Evolutionary conservation across 139 green algal species (phyloP), one percentile per base, ranked within the genome.

Genomic region (Pycnococcus provasolii): DNA sequence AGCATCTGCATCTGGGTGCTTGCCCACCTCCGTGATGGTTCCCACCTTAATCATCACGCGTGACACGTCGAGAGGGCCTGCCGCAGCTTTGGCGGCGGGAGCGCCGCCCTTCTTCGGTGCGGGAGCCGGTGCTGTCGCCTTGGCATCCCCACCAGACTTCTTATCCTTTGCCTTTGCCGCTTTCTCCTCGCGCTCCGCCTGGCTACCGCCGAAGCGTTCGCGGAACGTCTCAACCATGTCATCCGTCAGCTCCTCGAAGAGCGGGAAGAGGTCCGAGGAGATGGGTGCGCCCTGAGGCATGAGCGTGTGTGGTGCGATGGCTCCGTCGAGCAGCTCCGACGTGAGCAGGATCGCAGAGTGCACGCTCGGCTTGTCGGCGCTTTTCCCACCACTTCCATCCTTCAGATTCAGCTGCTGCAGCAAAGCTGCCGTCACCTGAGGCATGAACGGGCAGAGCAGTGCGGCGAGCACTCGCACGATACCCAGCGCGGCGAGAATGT

Each of bases 361-460:
- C 11, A 13, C 13, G 11, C 6, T 26, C 15, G 37, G 15, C 43
- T 61, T 1, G 39, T 72, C 42, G 67, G 71, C 60, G 15, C 71
- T 15, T 37, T 4, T 64, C 37, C 40, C 45, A 60, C 6, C 9
- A 9, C 5, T n/a, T 15, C 5, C 60, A 40, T 9, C 5, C 7
- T 15, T 15, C 9, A 53, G 11, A 8, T 55, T 9, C 37, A 37
- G 42, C 13, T 52, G 7, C 4, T 15, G 26, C n/a, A 66, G 40
- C 8, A 67, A 37, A 37, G 8, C 15, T 8, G 48, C 46, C 4
- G 3, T 42, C 7, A 77, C 55, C 45, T 73, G 81, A 39, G 91
- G 91, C 87, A 95, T 96, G 84, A 90, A 97, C 52, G 91, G 91
- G 58, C 85, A 53, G 67, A 97, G 73, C 42, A 97, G 76, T 5